These are phyloP conservation scores for thale cress (Arabidopsis thaliana) DNA, from an alignment of 345 rosid species.

Conservation along the genomic window DNA sequence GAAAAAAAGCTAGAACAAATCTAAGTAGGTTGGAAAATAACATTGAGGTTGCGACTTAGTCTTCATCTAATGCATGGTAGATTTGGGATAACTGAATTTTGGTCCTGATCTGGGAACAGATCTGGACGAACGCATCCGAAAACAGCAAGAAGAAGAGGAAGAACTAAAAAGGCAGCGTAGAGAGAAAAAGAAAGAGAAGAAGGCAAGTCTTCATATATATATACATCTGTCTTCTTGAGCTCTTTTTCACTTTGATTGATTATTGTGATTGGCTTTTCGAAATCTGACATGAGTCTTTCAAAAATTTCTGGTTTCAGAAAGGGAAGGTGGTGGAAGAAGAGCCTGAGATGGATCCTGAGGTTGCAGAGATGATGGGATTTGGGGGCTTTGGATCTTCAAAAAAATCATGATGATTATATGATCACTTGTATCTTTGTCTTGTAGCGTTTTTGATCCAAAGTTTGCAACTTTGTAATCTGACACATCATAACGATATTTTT, in stretches of 20 bases:
- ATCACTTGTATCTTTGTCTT: constrained; percentile 26
- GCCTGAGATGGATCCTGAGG: constrained; percentile 85
- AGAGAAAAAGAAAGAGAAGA: constrained; percentile 96
- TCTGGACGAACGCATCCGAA: constrained; percentile 85
- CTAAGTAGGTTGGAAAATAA: constrained; percentile 14
- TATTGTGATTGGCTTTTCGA: constrained; percentile 10
- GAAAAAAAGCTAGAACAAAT: not conserved
- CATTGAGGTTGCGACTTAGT: not conserved
- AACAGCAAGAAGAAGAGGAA: constrained; percentile 93
- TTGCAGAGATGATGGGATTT: constrained; percentile 97
- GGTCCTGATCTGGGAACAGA: constrained; percentile 48
- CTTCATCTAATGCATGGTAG: constrained; percentile 21
- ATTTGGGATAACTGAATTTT: constrained; percentile 16
- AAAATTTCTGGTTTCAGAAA: constrained; percentile 54
- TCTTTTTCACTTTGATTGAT: not conserved
- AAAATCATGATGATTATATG: constrained; percentile 47
- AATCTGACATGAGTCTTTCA: constrained; percentile 1
- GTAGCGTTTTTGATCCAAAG: constrained; percentile 25
- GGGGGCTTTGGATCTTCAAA: constrained; percentile 91
- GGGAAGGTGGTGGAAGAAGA: constrained; percentile 86
- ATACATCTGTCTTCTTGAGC: constrained; percentile 18
- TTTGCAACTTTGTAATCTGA: constrained; percentile 17
- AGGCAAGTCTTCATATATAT: constrained; percentile 52
- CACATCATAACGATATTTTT: not conserved
- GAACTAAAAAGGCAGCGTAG: constrained; percentile 76